phyloP scores from a whole-genome alignment of 78 protist species.

The Cavenderia fasciculata region DNA sequence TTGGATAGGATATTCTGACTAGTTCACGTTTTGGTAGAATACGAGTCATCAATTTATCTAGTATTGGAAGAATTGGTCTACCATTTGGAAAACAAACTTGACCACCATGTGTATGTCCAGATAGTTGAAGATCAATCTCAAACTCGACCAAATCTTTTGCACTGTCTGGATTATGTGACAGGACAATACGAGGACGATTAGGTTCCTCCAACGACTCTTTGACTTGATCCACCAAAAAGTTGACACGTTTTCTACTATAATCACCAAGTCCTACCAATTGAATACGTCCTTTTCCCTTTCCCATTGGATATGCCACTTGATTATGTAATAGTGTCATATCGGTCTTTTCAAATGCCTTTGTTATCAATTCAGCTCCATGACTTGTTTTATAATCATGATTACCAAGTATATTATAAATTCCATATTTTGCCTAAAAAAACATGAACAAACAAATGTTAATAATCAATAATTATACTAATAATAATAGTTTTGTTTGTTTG shows the following conservation, averaged over 20 bases:
- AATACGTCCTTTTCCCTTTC: neutral
- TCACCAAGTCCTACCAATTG: slow-evolving; percentile 59
- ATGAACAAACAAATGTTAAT: neutral
- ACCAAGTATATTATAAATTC: slow-evolving; percentile 54
- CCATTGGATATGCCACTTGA: slow-evolving; percentile 52
- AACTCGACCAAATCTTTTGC: neutral
- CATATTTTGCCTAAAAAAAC: slow-evolving; percentile 12
- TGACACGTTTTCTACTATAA: neutral
- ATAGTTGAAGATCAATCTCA: slow-evolving; percentile 9
- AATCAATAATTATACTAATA: neutral
- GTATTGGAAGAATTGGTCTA: slow-evolving; percentile 17
- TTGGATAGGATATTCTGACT: slow-evolving; percentile 15
- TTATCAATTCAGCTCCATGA: slow-evolving; percentile 31
- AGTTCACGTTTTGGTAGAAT: slow-evolving; percentile 16
- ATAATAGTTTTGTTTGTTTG: neutral
- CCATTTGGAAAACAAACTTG: slow-evolving; percentile 64
- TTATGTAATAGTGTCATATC: slow-evolving; percentile 31
- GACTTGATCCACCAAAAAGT: neutral
- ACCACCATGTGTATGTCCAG: slow-evolving; percentile 72
- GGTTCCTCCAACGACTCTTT: neutral
- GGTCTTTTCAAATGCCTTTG: neutral
- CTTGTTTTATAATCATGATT: slow-evolving; percentile 62
- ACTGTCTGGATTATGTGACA: slow-evolving; percentile 71
- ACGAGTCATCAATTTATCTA: neutral
- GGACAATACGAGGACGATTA: neutral